Percentiles rank a stretch among this genome's conserved stretches.
These are phyloP conservation scores for Plenodomus biglobosus DNA, from an alignment of 2,329 filamentous ascomycete species.

Conservation along the genomic window DNA sequence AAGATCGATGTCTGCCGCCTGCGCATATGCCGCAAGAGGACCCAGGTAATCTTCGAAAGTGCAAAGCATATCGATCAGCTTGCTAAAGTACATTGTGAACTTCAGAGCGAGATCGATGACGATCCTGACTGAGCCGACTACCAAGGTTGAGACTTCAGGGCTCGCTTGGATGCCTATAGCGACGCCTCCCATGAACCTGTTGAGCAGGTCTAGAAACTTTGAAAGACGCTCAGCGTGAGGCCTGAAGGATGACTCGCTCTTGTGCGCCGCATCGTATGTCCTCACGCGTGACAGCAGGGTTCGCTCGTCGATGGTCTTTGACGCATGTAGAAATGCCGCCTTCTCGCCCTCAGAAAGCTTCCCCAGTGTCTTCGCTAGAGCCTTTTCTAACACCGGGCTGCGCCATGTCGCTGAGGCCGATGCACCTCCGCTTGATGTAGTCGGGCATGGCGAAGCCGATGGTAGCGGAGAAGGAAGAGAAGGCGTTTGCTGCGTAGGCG, in stretches of 20 bases:
- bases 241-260: constrained; percentile 17
- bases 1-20: constrained; percentile 9
- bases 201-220: constrained; percentile 18
- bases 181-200: constrained; percentile 22
- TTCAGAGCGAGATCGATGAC: constrained; percentile 20
- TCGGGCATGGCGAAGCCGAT: too few species aligned
- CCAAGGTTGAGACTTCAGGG: constrained; percentile 19
- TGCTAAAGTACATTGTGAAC: constrained; percentile 21
- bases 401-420: too few species aligned
- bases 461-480: too few species aligned
- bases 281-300: constrained; percentile 9
- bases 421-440: too few species aligned
- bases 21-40: constrained; percentile 17
- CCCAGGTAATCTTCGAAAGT: constrained; percentile 20
- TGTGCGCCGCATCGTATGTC: constrained; percentile 15
- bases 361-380: too few species aligned
- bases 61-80: constrained; percentile 19
- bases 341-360: too few species aligned
- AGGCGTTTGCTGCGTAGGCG: too few species aligned
- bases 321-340: too few species aligned
- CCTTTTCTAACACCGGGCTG: too few species aligned
- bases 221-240: constrained; percentile 17
- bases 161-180: constrained; percentile 19
- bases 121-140: constrained; percentile 19
- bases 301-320: constrained; percentile 5